A percentile compares a stretch with the other conserved stretches of the same genome.
phyloP scores from a whole-genome alignment of 2,329 filamentous ascomycete species.

The Botrytis sinoallii region DNA sequence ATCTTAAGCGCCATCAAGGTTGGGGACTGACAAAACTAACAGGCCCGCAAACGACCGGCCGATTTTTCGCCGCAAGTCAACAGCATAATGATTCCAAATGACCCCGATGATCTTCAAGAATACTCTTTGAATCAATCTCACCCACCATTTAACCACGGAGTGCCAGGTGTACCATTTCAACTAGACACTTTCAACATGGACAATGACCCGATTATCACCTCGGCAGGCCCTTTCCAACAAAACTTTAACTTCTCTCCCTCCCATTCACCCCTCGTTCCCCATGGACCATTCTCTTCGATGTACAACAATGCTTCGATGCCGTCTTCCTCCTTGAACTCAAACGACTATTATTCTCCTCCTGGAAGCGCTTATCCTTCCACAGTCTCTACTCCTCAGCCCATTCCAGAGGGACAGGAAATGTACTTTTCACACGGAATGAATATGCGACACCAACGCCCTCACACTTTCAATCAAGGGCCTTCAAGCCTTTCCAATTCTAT shows the following conservation, averaged over 20 bases:
- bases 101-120: slow-evolving; percentile 60
- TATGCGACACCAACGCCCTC: slow-evolving; percentile 46
- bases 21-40: slow-evolving; percentile 29
- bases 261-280: slow-evolving; percentile 63
- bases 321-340: slow-evolving; percentile 61
- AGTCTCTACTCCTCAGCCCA: slow-evolving; percentile 67
- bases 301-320: slow-evolving; percentile 61
- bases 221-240: slow-evolving; percentile 65
- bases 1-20: slow-evolving; percentile 28
- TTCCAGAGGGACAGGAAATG: slow-evolving; percentile 59
- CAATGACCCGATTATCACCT: slow-evolving; percentile 59
- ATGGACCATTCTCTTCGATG: slow-evolving; percentile 56
- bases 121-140: slow-evolving; percentile 61
- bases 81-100: slow-evolving; percentile 60
- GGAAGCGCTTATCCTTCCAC: slow-evolving; percentile 67
- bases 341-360: slow-evolving; percentile 69
- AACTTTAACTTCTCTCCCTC: slow-evolving; percentile 68
- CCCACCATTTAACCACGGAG: slow-evolving; percentile 38
- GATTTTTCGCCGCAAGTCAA: slow-evolving; percentile 70
- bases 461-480: slow-evolving; percentile 49
- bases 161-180: slow-evolving; percentile 51
- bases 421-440: slow-evolving; percentile 58
- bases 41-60: slow-evolving; percentile 63
- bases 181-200: slow-evolving; percentile 56
- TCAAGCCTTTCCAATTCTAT: slow-evolving; percentile 55